Conservation (phyloP, 208 protist species). For the Leishmania braziliensis region DNA sequence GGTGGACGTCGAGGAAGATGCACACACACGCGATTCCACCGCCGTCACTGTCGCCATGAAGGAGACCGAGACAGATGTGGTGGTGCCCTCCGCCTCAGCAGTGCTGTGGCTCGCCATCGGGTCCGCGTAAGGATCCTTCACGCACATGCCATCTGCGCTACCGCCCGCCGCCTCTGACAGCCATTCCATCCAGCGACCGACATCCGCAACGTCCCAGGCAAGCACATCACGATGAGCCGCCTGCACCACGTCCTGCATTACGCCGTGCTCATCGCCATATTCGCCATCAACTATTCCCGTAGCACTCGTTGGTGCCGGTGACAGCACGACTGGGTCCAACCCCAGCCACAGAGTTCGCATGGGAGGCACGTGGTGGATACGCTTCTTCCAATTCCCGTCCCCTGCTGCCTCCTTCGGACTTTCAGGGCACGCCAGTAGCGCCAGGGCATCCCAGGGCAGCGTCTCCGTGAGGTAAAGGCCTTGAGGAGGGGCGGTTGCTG, state of each 20-base stretch:
- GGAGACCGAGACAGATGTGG: neutral
- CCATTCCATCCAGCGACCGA: constrained; percentile 4
- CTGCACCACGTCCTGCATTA: neutral
- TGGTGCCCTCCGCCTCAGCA: neutral
- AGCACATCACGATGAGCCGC: neutral
- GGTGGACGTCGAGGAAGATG: neutral
- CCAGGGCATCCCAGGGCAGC: neutral
- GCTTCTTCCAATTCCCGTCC: neutral
- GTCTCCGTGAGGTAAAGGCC: constrained; percentile 19
- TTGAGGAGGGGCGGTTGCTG: neutral
- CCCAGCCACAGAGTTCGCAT: constrained; percentile 21
- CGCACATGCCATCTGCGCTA: neutral
- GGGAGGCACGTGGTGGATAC: constrained; percentile 11
- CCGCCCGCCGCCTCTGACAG: neutral
- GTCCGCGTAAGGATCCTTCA: neutral
- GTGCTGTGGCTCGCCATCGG: neutral
- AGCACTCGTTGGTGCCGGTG: neutral
- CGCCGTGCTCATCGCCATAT: neutral
- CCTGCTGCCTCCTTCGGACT: neutral
- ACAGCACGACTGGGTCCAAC: constrained; percentile 20
- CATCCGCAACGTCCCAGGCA: constrained; percentile 1
- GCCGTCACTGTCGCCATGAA: constrained; percentile 3
- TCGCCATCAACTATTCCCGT: neutral
- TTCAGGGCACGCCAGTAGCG: neutral
- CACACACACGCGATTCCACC: neutral